phyloP scores from a whole-genome alignment of 345 rosid species.

The Salix brachista region DNA sequence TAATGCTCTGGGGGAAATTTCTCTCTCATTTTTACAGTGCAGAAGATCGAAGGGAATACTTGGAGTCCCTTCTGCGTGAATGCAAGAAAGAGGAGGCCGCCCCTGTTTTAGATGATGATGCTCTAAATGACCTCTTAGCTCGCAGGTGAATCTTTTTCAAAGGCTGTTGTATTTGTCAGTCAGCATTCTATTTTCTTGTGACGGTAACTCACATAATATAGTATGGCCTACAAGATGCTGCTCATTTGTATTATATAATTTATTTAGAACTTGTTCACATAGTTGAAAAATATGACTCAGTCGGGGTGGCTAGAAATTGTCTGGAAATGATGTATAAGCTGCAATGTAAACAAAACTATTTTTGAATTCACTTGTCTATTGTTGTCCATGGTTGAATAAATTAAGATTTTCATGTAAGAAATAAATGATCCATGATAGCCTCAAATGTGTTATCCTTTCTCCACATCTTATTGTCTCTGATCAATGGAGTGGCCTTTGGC shows the following conservation, averaged over 20 bases:
- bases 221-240: background rate
- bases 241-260: background rate
- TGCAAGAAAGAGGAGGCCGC: conserved; percentile 89
- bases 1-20: conserved; percentile 9
- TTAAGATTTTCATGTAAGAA: background rate
- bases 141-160: conserved; percentile 54
- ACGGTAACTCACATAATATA: background rate
- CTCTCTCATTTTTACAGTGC: conserved; percentile 50
- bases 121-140: conserved; percentile 72
- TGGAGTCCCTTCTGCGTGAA: conserved; percentile 82
- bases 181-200: conserved; percentile 4
- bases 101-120: conserved; percentile 85
- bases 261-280: background rate
- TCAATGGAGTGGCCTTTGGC: background rate
- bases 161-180: background rate
- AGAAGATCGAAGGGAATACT: conserved; percentile 88
- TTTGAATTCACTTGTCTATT: background rate
- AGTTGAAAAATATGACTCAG: background rate
- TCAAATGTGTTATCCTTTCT: background rate
- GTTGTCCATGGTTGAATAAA: background rate
- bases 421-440: background rate
- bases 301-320: background rate
- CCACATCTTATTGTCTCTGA: background rate
- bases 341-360: background rate
- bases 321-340: background rate